Evolutionary conservation across 768 basidiomycete genomes (phyloP), one percentile per base, ranked within the genome.

Genomic region (Porpolomopsis calyptriformis): DNA sequence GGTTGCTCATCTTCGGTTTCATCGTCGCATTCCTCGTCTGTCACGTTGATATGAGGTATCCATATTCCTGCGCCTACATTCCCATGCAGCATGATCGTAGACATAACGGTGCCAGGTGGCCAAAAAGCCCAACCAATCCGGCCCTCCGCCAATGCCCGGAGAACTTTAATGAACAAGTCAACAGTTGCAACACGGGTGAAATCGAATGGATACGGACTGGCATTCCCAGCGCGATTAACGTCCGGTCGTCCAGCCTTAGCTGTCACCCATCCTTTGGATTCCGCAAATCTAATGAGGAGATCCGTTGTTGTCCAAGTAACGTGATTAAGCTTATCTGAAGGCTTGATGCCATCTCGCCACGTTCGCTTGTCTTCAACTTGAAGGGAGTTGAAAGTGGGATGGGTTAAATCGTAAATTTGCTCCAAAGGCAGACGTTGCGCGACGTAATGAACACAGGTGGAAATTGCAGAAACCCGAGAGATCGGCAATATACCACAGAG

Each of bases 191-290:
- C 22, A 20, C 35, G 33, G 38, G 6, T 6, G 41, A 14, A 34
- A 43, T 20, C 23, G 42, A 42, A 22, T 40, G 19, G 26, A 29
- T 6, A 47, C 88, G 60, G 60, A 91, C 91, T 80, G 9, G 80
- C 78, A 59, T 93, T 93, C 25, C 91, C 93, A 2, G 93, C 88
- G 34, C 93, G 76, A 57, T 89, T 82, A 19, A 85, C 67, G 63
- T 98, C 93, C 2, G 91, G 83, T 50, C 93, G 64, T 1, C 90
- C 92, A 4, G 87, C 87, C 61, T 91, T 86, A 8, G 93, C 92
- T 25, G 93, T 97, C 34, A 92, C 62, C 81, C 83, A 90, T 16
- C 86, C 83, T 59, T 84, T 87, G 47, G 72, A 67, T 41, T 74
- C 60, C 1, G 93, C 90, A 60, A 84, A 85, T 2, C 82, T 80